These are phyloP conservation scores for Annulohypoxylon truncatum DNA, from an alignment of 2,329 filamentous ascomycete genomes.

Conservation along the genomic window DNA sequence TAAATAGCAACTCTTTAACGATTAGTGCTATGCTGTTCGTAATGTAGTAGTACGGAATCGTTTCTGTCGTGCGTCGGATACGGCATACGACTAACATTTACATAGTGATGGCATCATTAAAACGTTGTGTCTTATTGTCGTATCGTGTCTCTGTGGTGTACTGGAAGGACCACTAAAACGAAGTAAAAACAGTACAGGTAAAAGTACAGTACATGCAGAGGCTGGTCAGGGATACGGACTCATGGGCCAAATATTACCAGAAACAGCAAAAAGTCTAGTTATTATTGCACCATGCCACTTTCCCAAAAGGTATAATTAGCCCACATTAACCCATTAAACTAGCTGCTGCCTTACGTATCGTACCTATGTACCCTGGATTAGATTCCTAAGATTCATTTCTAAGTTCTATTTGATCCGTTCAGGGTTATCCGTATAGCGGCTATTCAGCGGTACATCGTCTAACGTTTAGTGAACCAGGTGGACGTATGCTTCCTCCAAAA, in stretches of 20 bases:
- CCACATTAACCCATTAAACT: slow-evolving; percentile 26
- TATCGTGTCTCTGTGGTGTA: slow-evolving; percentile 24
- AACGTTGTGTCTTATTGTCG: slow-evolving; percentile 27
- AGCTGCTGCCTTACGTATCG: slow-evolving; percentile 39
- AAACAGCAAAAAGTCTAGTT: slow-evolving; percentile 11
- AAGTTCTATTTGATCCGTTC: not conserved
- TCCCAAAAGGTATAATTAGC: slow-evolving; percentile 40
- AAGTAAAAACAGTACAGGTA: not conserved
- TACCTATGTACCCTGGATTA: slow-evolving; percentile 3
- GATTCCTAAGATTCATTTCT: not conserved
- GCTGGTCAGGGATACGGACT: not conserved
- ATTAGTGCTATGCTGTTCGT: not conserved
- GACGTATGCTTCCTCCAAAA: slow-evolving; percentile 7
- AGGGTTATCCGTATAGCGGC: not conserved
- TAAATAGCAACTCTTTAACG: slow-evolving; percentile 15
- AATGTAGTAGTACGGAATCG: slow-evolving; percentile 13
- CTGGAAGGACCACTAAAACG: slow-evolving; percentile 11
- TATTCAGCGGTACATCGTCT: not conserved
- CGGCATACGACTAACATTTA: slow-evolving; percentile 21
- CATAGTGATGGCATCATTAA: slow-evolving; percentile 41
- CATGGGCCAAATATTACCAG: slow-evolving; percentile 11
- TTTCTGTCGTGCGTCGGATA: slow-evolving; percentile 41
- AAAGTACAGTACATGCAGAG: slow-evolving; percentile 30
- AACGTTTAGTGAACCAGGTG: not conserved
- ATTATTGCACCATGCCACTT: slow-evolving; percentile 16